Evolutionary conservation across 257 asterid genomes (phyloP).

Genomic region (Solanum ossicruentum): DNA sequence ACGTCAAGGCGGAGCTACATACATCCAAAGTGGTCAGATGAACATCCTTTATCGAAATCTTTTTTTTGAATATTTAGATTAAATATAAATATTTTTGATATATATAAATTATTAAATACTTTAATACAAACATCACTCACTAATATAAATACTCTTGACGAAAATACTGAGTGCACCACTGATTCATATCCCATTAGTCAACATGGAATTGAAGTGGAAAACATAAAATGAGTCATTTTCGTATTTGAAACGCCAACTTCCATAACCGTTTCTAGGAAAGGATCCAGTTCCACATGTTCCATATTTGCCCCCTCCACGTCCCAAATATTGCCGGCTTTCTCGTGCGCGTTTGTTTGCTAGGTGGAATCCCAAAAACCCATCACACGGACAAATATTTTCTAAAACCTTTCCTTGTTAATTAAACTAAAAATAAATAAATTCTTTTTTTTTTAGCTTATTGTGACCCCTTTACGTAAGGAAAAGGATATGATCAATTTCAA

Average conservation of each 20-base stretch:
- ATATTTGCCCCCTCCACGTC: slow-evolving; percentile 11
- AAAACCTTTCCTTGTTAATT: slow-evolving; percentile 1
- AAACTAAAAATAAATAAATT: not conserved
- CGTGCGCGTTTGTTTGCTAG: not conserved
- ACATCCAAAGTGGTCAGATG: too few relatives aligned
- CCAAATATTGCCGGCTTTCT: not conserved
- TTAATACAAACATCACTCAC: too few relatives aligned
- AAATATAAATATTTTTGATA: too few relatives aligned
- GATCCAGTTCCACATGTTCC: slow-evolving; percentile 9
- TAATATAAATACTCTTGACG: too few relatives aligned
- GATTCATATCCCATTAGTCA: not conserved
- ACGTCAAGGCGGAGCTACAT: too few relatives aligned
- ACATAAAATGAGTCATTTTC: not conserved
- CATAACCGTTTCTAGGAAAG: slow-evolving; percentile 28
- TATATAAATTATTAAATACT: too few relatives aligned
- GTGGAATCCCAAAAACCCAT: not conserved
- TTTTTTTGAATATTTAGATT: too few relatives aligned
- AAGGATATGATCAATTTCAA: not conserved
- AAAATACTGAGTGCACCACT: too few relatives aligned
- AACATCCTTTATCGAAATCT: rapidly evolving
- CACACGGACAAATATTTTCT: not conserved
- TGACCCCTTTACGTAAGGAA: not conserved
- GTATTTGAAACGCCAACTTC: slow-evolving; percentile 23
- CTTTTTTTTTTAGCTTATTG: not conserved
- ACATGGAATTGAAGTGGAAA: not conserved